A percentile compares a stretch with the other conserved stretches of the same genome.
Evolutionary conservation across 2,329 filamentous ascomycete species (phyloP).

Genomic region (Fusarium solani-melongenae): DNA sequence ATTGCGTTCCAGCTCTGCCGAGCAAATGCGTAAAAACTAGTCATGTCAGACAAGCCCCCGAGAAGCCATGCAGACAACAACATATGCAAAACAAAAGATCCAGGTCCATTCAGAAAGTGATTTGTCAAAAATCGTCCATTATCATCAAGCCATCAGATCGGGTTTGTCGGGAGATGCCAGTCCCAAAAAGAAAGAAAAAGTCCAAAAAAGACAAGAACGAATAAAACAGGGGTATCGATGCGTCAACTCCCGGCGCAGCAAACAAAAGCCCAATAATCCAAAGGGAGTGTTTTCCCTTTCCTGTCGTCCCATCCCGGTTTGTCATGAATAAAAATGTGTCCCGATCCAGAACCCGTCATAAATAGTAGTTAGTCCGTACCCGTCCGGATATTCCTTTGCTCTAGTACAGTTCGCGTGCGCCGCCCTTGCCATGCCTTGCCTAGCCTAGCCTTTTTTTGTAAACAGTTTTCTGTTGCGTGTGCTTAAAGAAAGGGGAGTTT

Average conservation of each 20-base stretch:
- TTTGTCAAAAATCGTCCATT: slow-evolving; percentile 35
- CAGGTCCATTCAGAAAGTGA: slow-evolving; percentile 16
- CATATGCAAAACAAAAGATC: not conserved
- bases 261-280: slow-evolving; percentile 30
- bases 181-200: slow-evolving; percentile 17
- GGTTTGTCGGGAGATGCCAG: slow-evolving; percentile 14
- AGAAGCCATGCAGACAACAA: not conserved
- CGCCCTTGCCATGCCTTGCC: slow-evolving; percentile 18
- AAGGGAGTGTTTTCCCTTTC: slow-evolving; percentile 9
- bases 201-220: slow-evolving; percentile 26
- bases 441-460: slow-evolving; percentile 42
- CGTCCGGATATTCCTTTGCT: slow-evolving; percentile 24
- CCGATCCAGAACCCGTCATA: slow-evolving; percentile 25
- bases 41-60: not conserved
- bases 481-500: slow-evolving; percentile 6
- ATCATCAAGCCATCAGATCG: slow-evolving; percentile 37
- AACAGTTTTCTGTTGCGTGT: slow-evolving; percentile 29
- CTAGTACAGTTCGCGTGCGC: slow-evolving; percentile 45
- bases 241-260: slow-evolving; percentile 42
- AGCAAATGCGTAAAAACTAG: not conserved
- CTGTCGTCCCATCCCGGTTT: slow-evolving; percentile 13
- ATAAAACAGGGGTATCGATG: slow-evolving; percentile 46
- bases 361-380: slow-evolving; percentile 10
- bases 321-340: slow-evolving; percentile 25
- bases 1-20: not conserved